These are phyloP conservation scores for Ajuga chamaepitys DNA, from an alignment of 257 asterid species.

Conservation along the genomic window DNA sequence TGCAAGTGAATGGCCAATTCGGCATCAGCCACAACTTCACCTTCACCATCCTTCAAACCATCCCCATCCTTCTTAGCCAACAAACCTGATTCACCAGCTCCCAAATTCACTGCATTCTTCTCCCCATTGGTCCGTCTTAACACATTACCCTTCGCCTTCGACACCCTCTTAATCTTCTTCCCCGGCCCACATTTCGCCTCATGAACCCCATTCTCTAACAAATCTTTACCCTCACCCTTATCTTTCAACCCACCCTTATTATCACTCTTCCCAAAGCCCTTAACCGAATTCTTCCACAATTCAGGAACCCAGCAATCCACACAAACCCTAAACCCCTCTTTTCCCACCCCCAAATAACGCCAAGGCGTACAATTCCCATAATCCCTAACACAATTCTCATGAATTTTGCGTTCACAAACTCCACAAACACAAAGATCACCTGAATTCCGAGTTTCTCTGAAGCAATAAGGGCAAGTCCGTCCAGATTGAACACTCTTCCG, in stretches of 20 bases:
- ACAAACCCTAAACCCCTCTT: slow-evolving; percentile 42
- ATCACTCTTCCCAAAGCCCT: slow-evolving; percentile 24
- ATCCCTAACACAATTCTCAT: slow-evolving; percentile 42
- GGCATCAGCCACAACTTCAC: slow-evolving; percentile 36
- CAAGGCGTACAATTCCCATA: slow-evolving; percentile 56
- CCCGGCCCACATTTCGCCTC: slow-evolving; percentile 22
- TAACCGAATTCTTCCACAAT: slow-evolving; percentile 43
- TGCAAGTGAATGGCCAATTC: slow-evolving; percentile 57
- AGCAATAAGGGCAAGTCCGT: slow-evolving; percentile 66
- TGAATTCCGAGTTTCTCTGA: slow-evolving; percentile 30
- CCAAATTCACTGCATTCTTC: slow-evolving; percentile 22
- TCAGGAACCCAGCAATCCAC: slow-evolving; percentile 96
- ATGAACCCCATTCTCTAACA: slow-evolving; percentile 20
- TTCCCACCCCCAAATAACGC: slow-evolving; percentile 41
- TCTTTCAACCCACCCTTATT: slow-evolving; percentile 15
- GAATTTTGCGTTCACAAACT: slow-evolving; percentile 50
- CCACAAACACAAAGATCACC: slow-evolving; percentile 39
- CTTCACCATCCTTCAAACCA: slow-evolving; percentile 20
- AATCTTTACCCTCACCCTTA: slow-evolving; percentile 15
- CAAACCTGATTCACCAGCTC: slow-evolving; percentile 15
- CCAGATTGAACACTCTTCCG: slow-evolving; percentile 36
- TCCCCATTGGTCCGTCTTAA: slow-evolving; percentile 24
- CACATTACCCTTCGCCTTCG: slow-evolving; percentile 23
- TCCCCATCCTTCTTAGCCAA: slow-evolving; percentile 22
- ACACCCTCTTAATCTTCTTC: slow-evolving; percentile 30